Conservation (phyloP, 2,329 filamentous ascomycete genomes). For the Dactylellina sp. region DNA sequence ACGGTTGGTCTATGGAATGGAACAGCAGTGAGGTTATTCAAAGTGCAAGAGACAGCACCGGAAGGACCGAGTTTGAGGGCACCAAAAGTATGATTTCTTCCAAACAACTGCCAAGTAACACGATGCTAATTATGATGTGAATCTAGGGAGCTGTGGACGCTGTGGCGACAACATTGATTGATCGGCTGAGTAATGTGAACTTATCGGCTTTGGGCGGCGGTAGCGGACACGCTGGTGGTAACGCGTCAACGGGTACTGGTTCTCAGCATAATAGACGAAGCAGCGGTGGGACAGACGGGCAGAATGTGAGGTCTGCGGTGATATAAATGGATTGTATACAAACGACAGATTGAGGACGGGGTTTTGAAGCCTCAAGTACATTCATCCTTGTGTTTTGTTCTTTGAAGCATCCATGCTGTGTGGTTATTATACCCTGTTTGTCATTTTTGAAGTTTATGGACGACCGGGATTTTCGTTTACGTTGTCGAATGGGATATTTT, state of each 20-base stretch:
- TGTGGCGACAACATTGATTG: conserved; percentile 59
- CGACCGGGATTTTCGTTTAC: too few species aligned
- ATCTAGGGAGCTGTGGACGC: conserved; percentile 63
- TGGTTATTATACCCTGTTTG: too few species aligned
- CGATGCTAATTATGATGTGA: conserved; percentile 88
- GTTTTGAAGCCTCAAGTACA: too few species aligned
- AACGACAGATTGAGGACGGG: too few species aligned
- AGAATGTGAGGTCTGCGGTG: conserved; percentile 32
- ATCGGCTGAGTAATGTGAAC: conserved; percentile 59
- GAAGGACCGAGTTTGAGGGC: conserved; percentile 83
- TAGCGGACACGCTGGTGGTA: conserved; percentile 3
- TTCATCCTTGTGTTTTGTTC: too few species aligned
- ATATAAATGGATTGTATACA: neutral
- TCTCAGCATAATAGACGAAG: conserved; percentile 22
- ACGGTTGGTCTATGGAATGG: conserved; percentile 95
- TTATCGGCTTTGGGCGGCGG: conserved; percentile 43
- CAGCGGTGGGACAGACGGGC: conserved; percentile 24
- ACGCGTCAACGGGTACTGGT: conserved; percentile 5
- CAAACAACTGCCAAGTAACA: conserved; percentile 75
- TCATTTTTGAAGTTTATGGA: too few species aligned
- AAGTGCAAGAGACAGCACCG: conserved; percentile 84
- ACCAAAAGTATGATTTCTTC: conserved; percentile 77
- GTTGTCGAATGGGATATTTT: too few species aligned
- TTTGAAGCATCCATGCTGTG: too few species aligned
- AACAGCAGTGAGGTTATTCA: conserved; percentile 87